phyloP scores from a whole-genome alignment of 768 basidiomycete species.

The Termitomyces eurrhizus region DNA sequence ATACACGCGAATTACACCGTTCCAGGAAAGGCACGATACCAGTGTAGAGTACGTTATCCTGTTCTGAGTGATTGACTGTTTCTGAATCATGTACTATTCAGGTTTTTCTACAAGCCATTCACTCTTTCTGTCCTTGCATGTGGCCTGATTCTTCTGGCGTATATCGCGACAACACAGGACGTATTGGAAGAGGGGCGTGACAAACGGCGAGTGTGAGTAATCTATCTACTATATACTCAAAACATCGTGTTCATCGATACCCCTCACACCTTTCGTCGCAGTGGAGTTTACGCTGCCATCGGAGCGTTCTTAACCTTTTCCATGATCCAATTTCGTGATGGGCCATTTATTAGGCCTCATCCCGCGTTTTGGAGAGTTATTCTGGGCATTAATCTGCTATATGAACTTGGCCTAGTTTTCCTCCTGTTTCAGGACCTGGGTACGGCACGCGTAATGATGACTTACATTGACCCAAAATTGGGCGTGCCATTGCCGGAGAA shows the following conservation, averaged over 20 bases:
- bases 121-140: constrained; percentile 71
- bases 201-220: constrained; percentile 72
- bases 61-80: constrained; percentile 8
- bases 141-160: constrained; percentile 67
- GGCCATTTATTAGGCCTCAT: constrained; percentile 85
- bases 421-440: constrained; percentile 80
- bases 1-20: constrained; percentile 79
- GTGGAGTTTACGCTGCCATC: constrained; percentile 74
- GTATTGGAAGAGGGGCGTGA: constrained; percentile 81
- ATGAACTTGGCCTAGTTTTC: constrained; percentile 81
- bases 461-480: constrained; percentile 66
- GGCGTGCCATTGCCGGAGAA: constrained; percentile 78
- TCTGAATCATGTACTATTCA: constrained; percentile 24
- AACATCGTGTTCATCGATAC: not conserved
- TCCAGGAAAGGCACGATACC: constrained; percentile 80
- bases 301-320: constrained; percentile 76
- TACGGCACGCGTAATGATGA: constrained; percentile 78
- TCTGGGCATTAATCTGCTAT: constrained; percentile 77
- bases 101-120: constrained; percentile 85
- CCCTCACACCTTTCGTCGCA: constrained; percentile 23
- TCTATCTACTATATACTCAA: constrained; percentile 2
- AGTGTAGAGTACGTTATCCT: constrained; percentile 64
- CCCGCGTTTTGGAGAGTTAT: constrained; percentile 83
- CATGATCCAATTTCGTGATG: constrained; percentile 87
- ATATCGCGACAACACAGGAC: constrained; percentile 80